These are phyloP conservation scores for Apiotrichum porosum DNA, from an alignment of 1,284 basidiomycete species.

Conservation along the genomic window DNA sequence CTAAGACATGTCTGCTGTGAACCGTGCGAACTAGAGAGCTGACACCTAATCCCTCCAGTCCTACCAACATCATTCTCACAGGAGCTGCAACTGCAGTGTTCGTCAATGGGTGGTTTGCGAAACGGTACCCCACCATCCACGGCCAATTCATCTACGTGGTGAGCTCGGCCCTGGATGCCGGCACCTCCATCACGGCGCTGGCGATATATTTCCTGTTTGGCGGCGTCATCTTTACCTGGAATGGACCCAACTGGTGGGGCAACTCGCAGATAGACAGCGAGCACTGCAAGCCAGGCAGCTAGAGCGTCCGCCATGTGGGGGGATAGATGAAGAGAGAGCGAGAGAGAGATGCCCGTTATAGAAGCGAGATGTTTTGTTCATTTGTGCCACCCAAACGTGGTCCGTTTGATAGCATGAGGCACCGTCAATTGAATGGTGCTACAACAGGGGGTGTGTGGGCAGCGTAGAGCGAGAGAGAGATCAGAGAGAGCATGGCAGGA, in stretches of 20 bases:
- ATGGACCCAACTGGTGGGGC: constrained; percentile 45
- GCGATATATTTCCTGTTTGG: constrained; percentile 49
- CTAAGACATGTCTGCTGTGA: too few species aligned
- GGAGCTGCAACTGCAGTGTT: constrained; percentile 47
- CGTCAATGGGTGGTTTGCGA: constrained; percentile 47
- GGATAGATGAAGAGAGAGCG: too few species aligned
- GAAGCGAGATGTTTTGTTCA: too few species aligned
- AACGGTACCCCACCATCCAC: constrained; percentile 33
- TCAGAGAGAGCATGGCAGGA: too few species aligned
- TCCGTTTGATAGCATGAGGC: too few species aligned
- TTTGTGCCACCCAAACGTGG: too few species aligned
- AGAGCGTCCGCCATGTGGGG: too few species aligned
- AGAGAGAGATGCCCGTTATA: too few species aligned
- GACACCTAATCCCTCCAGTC: constrained; percentile 28
- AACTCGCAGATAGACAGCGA: constrained; percentile 44
- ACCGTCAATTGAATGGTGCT: too few species aligned
- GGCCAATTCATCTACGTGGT: constrained; percentile 44
- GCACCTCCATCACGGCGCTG: constrained; percentile 50
- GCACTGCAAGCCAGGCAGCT: constrained; percentile 45
- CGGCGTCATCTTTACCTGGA: constrained; percentile 30
- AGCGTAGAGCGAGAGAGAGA: too few species aligned
- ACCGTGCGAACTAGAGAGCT: neutral
- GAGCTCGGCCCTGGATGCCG: constrained; percentile 52
- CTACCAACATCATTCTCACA: constrained; percentile 53
- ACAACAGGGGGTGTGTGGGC: too few species aligned